phyloP scores from a whole-genome alignment of 352 stramenopile genomes.

The Phytophthora sp. region DNA sequence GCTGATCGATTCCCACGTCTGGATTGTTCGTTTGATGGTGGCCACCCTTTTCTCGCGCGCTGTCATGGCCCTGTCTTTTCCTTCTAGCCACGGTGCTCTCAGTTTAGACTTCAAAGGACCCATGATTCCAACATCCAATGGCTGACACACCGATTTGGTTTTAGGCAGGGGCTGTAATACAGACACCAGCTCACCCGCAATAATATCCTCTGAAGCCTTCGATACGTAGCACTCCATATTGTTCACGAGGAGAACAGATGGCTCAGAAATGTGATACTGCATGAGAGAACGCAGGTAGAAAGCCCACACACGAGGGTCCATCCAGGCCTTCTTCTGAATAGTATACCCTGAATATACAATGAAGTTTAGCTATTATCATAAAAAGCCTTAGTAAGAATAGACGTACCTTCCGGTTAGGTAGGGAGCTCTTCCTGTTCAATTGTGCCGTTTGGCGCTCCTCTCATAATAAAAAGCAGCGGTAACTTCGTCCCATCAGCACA shows the following conservation, averaged over 20 bases:
- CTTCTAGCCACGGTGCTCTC: conserved; percentile 2
- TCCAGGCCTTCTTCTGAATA: conserved; percentile 25
- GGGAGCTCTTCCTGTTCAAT: conserved; percentile 9
- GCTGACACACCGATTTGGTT: conserved; percentile 23
- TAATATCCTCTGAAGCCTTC: neutral
- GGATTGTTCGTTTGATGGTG: no score
- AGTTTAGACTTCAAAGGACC: conserved; percentile 14
- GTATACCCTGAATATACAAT: conserved; percentile 12
- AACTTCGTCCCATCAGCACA: conserved; percentile 11
- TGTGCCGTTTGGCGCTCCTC: neutral
- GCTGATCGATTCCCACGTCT: neutral
- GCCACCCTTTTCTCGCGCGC: neutral
- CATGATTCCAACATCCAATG: conserved; percentile 30
- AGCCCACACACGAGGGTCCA: conserved; percentile 14
- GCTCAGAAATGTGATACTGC: conserved; percentile 4
- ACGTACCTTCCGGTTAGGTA: conserved; percentile 10
- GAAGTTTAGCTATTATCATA: neutral
- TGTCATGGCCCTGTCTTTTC: neutral
- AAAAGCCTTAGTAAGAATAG: neutral
- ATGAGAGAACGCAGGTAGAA: conserved; percentile 24
- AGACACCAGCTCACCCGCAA: neutral
- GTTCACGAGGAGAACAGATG: conserved; percentile 17
- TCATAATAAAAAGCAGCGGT: conserved; percentile 20
- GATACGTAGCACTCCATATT: conserved; percentile 15
- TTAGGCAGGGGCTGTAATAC: conserved; percentile 9